Evolutionary conservation across 2,329 filamentous ascomycete genomes (phyloP), one percentile per base, ranked within the genome.

Genomic region (Chrysosporium keratinophilum): DNA sequence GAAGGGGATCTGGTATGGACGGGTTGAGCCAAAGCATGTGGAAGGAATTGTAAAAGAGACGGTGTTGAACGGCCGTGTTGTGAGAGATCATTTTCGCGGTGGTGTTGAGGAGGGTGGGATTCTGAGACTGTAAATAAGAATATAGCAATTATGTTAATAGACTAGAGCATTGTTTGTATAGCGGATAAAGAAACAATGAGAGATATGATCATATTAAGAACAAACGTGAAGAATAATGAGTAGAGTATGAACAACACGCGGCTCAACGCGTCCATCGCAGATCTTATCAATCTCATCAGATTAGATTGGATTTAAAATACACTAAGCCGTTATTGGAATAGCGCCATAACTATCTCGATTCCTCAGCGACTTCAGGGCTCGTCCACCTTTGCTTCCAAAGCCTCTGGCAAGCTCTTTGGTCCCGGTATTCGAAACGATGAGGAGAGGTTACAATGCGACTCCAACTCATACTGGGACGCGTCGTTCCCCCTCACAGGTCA

Each of bases 21-120:
- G 90, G 44, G 81, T 96, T 33, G 75, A 77, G 66, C 90, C 90
- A 0, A 84, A 88, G 70, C 88, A 96, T 69, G 91, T 89, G 60
- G 88, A 95, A 74, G 93, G 91, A 43, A 79, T 97, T 59, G 82
- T 97, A 20, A 78, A 83, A 62, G 94, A 87, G 68, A 97, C 91
- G 0, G 78, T 97, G 1, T 68, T 96, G 60, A 83, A 89, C 66
- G 91, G 91, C 4, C 95, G 88, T 72, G 82, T 96, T 17, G 81
- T 96, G 48, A 82, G 83, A 63, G 81, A 80, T 50, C 88, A 96
- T 74, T 75, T 97, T 58, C 76, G 91, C 51, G 91, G 88, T 10
- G 91, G 90, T 0, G 94, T 96, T 70, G 87, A 95, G 69, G 75
- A 85, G 44, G 75, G 78, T 62, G 83, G 85, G 15, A 60, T 94